Percentiles rank a stretch among this genome's conserved stretches.
Evolutionary conservation across 768 basidiomycete genomes (phyloP).

Genomic region (Leccinum barrowsii): DNA sequence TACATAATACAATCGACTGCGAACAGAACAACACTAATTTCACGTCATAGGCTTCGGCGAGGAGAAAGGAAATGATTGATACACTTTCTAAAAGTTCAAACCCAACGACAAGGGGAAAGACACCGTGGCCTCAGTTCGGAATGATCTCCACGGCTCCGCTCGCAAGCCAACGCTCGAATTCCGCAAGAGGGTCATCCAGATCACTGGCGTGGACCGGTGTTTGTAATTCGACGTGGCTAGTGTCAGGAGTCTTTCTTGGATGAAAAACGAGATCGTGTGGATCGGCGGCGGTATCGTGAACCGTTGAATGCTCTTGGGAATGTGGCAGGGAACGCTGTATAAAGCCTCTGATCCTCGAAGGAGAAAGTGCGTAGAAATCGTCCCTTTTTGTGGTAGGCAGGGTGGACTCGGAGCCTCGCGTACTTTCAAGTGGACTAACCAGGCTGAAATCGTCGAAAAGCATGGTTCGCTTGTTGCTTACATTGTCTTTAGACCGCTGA

Average conservation of each 20-base stretch:
- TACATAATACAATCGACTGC: not conserved
- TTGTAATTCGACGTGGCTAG: not conserved
- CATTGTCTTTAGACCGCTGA: slow-evolving; percentile 9
- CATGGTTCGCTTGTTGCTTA: not conserved
- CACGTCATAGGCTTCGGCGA: not conserved
- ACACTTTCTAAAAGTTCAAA: not conserved
- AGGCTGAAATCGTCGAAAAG: not conserved
- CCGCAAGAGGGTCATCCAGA: slow-evolving; percentile 52
- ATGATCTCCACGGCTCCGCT: slow-evolving; percentile 61
- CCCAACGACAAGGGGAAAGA: not conserved
- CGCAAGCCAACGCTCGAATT: slow-evolving; percentile 65
- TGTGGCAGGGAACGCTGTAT: slow-evolving; percentile 6
- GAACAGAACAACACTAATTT: not conserved
- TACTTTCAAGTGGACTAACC: not conserved
- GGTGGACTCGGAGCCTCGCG: not conserved
- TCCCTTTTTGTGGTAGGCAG: slow-evolving; percentile 2
- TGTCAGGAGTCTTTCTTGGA: not conserved
- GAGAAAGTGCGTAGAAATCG: slow-evolving; percentile 16
- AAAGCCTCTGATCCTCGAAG: slow-evolving; percentile 25
- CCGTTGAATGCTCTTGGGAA: not conserved
- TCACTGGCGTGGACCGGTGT: not conserved
- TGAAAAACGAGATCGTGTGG: not conserved
- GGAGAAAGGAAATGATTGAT: not conserved
- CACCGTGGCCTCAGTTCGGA: slow-evolving; percentile 13
- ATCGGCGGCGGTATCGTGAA: not conserved